These are phyloP conservation scores for Seminavis robusta DNA, from an alignment of 108 stramenopile species.

Conservation along the genomic window DNA sequence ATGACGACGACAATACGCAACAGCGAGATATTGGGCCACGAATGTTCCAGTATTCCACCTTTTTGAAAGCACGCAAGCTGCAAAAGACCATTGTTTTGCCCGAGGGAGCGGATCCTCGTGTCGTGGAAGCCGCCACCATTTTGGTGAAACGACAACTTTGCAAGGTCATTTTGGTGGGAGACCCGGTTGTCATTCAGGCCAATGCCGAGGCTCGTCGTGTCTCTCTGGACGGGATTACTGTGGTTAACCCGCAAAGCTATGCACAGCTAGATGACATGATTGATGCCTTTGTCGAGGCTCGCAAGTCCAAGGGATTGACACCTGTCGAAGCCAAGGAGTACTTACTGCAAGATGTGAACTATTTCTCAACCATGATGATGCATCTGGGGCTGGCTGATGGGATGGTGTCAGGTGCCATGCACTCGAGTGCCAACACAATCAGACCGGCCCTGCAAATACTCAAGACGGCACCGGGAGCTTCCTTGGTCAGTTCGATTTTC, in stretches of 20 bases:
- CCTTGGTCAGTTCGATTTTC: conserved; percentile 28
- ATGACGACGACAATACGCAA: neutral
- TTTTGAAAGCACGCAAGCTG: conserved; percentile 6
- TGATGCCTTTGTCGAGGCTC: conserved; percentile 22
- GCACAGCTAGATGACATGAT: conserved; percentile 7
- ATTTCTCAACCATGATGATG: conserved; percentile 41
- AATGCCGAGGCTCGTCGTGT: conserved; percentile 17
- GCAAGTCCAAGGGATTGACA: conserved; percentile 35
- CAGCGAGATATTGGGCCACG: too few relatives aligned
- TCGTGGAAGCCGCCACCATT: conserved; percentile 13
- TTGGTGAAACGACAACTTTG: conserved; percentile 11
- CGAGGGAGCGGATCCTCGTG: conserved; percentile 24
- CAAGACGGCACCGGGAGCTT: conserved; percentile 18
- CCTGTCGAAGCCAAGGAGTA: conserved; percentile 11
- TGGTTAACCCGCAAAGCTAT: neutral
- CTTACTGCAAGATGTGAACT: conserved; percentile 31
- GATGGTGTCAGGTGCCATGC: conserved; percentile 33
- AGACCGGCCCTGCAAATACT: conserved; percentile 42
- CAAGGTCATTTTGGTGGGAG: conserved; percentile 21
- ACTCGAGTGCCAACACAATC: conserved; percentile 37
- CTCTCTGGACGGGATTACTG: conserved; percentile 5
- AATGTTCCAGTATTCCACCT: conserved; percentile 15
- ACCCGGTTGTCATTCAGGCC: conserved; percentile 12
- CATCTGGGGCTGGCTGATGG: conserved; percentile 31
- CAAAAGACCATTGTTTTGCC: conserved; percentile 23